These are phyloP conservation scores for Saturnispora besseyi DNA, from an alignment of 805 yeast species.

Conservation along the genomic window DNA sequence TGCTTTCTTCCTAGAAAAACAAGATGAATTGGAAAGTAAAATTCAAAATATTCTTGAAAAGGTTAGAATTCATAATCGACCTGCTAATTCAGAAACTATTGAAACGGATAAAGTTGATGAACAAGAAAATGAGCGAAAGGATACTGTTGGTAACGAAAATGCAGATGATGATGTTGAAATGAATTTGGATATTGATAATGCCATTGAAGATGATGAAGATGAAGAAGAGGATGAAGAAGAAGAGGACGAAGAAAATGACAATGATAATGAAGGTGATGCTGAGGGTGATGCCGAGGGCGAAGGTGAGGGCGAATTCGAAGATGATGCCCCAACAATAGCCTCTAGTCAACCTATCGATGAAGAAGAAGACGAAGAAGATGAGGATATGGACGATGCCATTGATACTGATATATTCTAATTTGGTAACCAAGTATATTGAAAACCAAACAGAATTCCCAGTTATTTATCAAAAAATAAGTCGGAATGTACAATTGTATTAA, in stretches of 20 bases:
- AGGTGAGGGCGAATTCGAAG: constrained; percentile 11
- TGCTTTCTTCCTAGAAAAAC: constrained; percentile 46
- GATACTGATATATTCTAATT: constrained; percentile 2
- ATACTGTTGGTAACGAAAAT: too few relatives aligned
- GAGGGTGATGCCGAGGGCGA: not conserved
- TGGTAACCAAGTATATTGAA: too few relatives aligned
- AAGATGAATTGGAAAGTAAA: constrained; percentile 17
- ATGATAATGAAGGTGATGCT: constrained; percentile 21
- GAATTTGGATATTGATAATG: constrained; percentile 19
- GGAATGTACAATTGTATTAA: not conserved
- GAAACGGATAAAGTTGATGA: constrained; percentile 35
- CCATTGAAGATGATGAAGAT: constrained; percentile 22
- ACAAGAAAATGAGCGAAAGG: constrained; percentile 12
- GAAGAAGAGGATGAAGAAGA: constrained; percentile 24
- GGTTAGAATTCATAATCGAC: not conserved
- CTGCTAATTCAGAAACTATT: constrained; percentile 34
- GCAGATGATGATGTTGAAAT: constrained; percentile 16
- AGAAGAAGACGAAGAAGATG: constrained; percentile 9
- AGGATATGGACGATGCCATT: constrained; percentile 6
- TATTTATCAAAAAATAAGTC: not conserved
- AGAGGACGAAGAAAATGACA: constrained; percentile 24
- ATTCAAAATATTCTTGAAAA: not conserved
- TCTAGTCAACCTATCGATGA: constrained; percentile 8
- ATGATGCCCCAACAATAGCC: not conserved
- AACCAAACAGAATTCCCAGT: too few relatives aligned